Base-by-base conservation (phyloP, 73 alveolate genomes). In the Effrenium voratum region DNA sequence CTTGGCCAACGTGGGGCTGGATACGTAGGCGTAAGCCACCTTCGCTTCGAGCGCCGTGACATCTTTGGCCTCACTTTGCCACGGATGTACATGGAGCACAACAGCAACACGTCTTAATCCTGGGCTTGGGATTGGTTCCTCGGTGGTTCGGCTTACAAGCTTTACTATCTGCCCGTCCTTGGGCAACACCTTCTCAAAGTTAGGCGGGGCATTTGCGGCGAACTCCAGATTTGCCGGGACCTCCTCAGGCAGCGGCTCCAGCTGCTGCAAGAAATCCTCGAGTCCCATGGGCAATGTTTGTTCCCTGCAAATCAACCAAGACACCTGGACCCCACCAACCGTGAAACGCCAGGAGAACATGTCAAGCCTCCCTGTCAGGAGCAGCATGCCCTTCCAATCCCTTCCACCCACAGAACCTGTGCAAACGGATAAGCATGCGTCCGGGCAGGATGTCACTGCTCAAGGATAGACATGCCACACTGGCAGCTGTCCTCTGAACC, bases 1-100 rank as follows among this genome's bases (percentile, higher is more conserved):
- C 75, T 90, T 90, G n/a, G 97, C 97, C 52, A 90, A 40, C 88
- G 38, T 75, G 5, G 97, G 88, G n/a, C 83, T 70, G 41, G 97
- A 45, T 45, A 70, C 97, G 44, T 90, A 90, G 75, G 86, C 97
- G 36, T 45, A 90, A 4, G 97, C 88, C 2, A 76, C 86, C 16
- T 86, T 76, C 26, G 82, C 86, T 55, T 66, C 97, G 55, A 76
- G 76, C 3, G 43, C 22, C 13, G 97, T 90, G 59, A 90, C 72
- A 22, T 38, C 44, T 34, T 47, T 44, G 36, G 97, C 97, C 97
- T 90, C 15, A 2, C 32, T 6, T 63, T 0, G 34, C n/a, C 77
- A 34, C 34, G 26, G 26, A 16, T 0, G 63, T 43, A 38, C 43
- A 19, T 3, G 19, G 41, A 24, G 5, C 26, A 5, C 41, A 28